Percentiles rank a stretch among this genome's conserved stretches.
phyloP scores from a whole-genome alignment of 192 early-diverging fungal species.

The Rhizoclosmatium globosum region DNA sequence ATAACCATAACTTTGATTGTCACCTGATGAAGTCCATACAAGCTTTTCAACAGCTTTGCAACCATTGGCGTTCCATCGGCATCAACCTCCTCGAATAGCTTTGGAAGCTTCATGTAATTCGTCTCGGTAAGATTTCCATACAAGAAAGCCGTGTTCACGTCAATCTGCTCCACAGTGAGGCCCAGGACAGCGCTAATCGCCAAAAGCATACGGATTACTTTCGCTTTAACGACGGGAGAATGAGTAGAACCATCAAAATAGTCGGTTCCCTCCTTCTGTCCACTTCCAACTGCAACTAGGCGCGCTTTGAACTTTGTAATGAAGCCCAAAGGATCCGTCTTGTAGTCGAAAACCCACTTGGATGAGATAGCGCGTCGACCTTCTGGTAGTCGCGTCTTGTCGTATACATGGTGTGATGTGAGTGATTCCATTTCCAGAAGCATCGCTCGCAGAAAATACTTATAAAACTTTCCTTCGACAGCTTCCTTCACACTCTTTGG shows the following conservation, averaged over 20 bases:
- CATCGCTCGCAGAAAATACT: constrained; percentile 17
- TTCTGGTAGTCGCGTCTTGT: neutral
- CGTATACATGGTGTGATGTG: neutral
- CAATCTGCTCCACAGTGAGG: constrained; percentile 26
- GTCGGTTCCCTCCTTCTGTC: constrained; percentile 1
- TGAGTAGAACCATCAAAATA: constrained; percentile 23
- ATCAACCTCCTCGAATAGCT: constrained; percentile 14
- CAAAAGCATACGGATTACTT: neutral
- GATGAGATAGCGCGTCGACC: neutral
- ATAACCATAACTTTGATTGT: no score
- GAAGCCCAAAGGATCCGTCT: neutral
- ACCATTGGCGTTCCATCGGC: constrained; percentile 17
- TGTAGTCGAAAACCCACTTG: constrained; percentile 19
- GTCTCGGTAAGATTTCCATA: constrained; percentile 29
- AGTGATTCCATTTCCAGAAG: constrained; percentile 13
- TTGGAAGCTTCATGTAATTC: constrained; percentile 28
- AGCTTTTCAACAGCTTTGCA: constrained; percentile 21
- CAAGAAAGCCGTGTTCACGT: constrained; percentile 39
- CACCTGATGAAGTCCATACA: constrained; percentile 37
- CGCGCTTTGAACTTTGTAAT: constrained; percentile 32
- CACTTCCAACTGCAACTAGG: constrained; percentile 15
- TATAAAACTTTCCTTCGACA: neutral
- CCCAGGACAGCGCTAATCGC: neutral
- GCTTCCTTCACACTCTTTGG: constrained; percentile 8
- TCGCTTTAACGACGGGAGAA: constrained; percentile 19